Conservation (phyloP, 176 grass and related monocot genomes). For the Oryza glumipatula region DNA sequence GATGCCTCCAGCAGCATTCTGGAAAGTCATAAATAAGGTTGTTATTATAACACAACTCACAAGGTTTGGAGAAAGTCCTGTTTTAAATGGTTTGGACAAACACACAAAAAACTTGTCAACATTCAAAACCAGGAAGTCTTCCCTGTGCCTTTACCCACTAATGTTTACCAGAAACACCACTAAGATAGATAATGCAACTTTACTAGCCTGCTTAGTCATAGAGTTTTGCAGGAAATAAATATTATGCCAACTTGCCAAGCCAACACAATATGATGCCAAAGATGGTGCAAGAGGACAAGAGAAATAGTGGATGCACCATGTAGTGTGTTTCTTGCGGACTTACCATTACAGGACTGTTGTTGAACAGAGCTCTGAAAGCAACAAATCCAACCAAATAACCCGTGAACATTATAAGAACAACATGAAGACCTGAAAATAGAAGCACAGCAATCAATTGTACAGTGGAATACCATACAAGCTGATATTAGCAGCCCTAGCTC, state of each 20-base stretch:
- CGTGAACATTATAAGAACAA: slow-evolving; percentile 21
- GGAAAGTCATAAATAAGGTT: slow-evolving; percentile 26
- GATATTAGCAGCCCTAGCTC: too few relatives aligned
- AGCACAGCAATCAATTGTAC: too few relatives aligned
- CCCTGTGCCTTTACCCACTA: neutral
- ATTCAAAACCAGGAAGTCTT: neutral
- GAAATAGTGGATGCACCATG: too few relatives aligned
- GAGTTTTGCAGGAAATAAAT: too few relatives aligned
- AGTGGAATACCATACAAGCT: too few relatives aligned
- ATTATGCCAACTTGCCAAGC: neutral
- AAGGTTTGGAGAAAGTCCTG: too few relatives aligned
- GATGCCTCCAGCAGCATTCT: slow-evolving; percentile 96
- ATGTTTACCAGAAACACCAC: neutral
- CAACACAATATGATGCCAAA: neutral
- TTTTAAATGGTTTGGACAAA: neutral
- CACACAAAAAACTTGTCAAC: neutral
- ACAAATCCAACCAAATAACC: slow-evolving; percentile 80
- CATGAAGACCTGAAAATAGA: too few relatives aligned
- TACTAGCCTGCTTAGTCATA: too few relatives aligned
- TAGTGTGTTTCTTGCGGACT: neutral
- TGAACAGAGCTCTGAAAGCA: too few relatives aligned
- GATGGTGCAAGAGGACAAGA: too few relatives aligned
- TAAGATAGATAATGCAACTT: neutral
- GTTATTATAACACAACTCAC: neutral
- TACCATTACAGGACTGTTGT: slow-evolving; percentile 65